Base-by-base conservation (phyloP, 768 basidiomycete genomes). In the Zangia roseola region DNA sequence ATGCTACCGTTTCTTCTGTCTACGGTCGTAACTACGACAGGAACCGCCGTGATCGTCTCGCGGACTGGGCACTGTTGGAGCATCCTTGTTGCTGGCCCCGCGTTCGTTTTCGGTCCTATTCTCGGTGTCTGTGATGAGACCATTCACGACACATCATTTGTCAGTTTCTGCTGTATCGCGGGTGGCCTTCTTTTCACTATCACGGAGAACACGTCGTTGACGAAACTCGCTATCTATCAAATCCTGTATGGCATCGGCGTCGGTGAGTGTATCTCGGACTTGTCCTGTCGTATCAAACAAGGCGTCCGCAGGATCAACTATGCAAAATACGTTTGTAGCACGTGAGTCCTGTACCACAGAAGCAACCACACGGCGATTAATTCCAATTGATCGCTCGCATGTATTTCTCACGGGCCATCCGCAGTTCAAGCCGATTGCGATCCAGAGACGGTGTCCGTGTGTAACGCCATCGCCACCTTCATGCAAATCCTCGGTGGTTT, bases 1-100 rank as follows among this genome's bases (percentile, higher is more conserved):
- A 50, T 61, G 38, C 44, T 61, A 13, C 60, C 61, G 7, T 59
- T 55, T 41, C 19, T 63, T 17, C 31, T 63, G 6, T 46, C 44
- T 6, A 42, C 47, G 26, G 49, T 47, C 16, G n/a, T 52, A 16
- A 48, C 55, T 16, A 40, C 52, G 2, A 47, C 56, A 10, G 6
- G 36, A 25, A 39, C 44, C 10, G 49, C 55, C 9, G 17, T 47
- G 10, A 34, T 52, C 49, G 21, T 54, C 30, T 59, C 53, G 37
- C 49, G 45, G 33, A 47, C 39, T 14, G 50, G 46, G 24, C 55
- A 43, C 14, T 61, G 28, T 53, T 61, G 53, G 55, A 13, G 43
- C 23, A 35, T 54, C 12, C 42, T 61, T 16, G 47, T 46, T 9
- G 3, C 47, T 13, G 53, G 57, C 2, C 60, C 60, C 4, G 48